Percentiles rank a stretch among this genome's conserved stretches.
phyloP scores from a whole-genome alignment of 148 eudicot genomes.

The Diospyros kaki region DNA sequence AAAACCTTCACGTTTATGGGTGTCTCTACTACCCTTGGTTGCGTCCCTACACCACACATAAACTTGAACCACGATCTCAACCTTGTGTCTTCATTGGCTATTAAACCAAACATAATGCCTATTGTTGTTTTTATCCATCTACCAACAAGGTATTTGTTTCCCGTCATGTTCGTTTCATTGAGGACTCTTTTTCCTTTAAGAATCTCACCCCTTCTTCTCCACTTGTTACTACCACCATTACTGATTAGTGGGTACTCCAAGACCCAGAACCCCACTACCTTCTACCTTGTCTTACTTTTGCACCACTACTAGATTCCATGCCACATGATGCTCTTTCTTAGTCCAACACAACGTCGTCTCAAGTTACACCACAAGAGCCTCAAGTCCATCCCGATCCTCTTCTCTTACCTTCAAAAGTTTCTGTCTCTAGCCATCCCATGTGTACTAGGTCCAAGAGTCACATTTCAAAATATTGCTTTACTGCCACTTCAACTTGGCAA shows the following conservation, averaged over 20 bases:
- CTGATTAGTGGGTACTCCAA: too few relatives aligned
- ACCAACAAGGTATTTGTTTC: neutral
- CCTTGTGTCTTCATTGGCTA: neutral
- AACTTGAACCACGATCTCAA: conserved; percentile 1
- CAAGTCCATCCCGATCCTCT: neutral
- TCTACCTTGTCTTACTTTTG: too few relatives aligned
- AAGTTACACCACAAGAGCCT: too few relatives aligned
- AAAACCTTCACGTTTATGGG: neutral
- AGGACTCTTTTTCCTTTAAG: neutral
- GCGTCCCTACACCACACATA: conserved; percentile 5
- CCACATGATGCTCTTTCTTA: too few relatives aligned
- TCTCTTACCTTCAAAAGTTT: neutral
- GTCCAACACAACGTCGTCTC: too few relatives aligned
- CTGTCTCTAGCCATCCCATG: neutral
- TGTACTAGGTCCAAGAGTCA: neutral
- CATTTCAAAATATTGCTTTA: neutral
- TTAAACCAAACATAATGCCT: neutral
- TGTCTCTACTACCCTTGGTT: conserved; percentile 15
- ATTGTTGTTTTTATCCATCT: neutral
- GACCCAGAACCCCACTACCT: too few relatives aligned
- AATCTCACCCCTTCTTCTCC: neutral
- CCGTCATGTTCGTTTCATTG: conserved; percentile 5
- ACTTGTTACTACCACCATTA: too few relatives aligned
- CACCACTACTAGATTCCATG: too few relatives aligned
- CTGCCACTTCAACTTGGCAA: neutral